These are phyloP conservation scores for Colletotrichum sp. DNA, from an alignment of 2,329 filamentous ascomycete genomes.

Conservation along the genomic window DNA sequence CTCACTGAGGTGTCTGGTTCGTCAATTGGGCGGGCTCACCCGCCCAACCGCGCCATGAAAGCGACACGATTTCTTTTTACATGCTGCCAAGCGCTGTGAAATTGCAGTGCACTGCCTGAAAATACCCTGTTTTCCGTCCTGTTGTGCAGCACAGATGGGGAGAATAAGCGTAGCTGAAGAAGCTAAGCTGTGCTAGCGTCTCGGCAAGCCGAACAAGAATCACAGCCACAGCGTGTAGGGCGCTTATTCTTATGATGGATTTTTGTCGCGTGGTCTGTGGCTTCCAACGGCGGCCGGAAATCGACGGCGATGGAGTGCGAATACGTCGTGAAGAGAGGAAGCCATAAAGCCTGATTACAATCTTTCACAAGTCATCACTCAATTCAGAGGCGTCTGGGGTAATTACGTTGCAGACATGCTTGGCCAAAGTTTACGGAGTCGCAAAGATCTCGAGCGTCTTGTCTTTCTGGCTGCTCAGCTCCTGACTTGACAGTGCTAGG, in stretches of 20 bases:
- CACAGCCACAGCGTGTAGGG: neutral
- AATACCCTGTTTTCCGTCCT: neutral
- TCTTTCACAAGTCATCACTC: neutral
- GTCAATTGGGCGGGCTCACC: neutral
- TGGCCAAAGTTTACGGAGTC: neutral
- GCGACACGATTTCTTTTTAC: neutral
- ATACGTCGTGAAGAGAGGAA: neutral
- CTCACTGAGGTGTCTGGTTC: neutral
- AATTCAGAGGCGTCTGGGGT: neutral
- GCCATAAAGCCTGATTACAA: neutral
- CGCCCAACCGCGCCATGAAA: neutral
- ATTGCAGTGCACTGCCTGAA: neutral
- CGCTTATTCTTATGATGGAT: neutral
- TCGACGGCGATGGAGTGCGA: fast-evolving
- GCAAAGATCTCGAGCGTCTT: fast-evolving
- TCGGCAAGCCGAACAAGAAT: neutral
- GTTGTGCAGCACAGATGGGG: neutral
- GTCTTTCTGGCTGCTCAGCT: neutral
- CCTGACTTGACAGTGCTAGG: neutral
- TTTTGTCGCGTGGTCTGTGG: neutral
- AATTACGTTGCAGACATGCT: neutral
- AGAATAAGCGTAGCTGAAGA: neutral
- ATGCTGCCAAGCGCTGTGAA: neutral
- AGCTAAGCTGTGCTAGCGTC: neutral
- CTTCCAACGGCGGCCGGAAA: neutral